Conservation (phyloP, 148 eudicot species). For the Camellia lanceoleosa region DNA sequence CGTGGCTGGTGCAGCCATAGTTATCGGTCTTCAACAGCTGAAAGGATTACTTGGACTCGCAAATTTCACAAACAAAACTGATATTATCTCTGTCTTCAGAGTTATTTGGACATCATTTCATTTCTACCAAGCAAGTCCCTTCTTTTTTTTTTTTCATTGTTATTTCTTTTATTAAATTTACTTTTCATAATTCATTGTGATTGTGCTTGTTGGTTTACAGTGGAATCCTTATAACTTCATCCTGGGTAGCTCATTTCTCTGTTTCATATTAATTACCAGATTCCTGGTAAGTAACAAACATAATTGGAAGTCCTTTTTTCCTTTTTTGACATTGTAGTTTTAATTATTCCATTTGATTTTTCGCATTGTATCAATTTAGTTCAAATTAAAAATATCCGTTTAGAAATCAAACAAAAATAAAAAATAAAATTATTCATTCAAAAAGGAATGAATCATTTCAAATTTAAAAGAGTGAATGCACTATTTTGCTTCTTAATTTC, state of each 20-base stretch:
- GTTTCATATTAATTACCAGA: slow-evolving; percentile 41
- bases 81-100: slow-evolving; percentile 45
- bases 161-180: not conserved
- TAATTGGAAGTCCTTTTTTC: not conserved
- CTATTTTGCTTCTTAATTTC: no score
- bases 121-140: slow-evolving; percentile 19
- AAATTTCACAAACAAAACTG: slow-evolving; percentile 46
- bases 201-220: slow-evolving; percentile 16
- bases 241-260: slow-evolving; percentile 46
- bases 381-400: no score
- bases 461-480: no score
- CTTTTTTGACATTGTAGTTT: no score
- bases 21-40: slow-evolving; percentile 60
- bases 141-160: not conserved
- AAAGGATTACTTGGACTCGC: slow-evolving; percentile 53
- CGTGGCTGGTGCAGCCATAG: slow-evolving; percentile 60
- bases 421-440: no score
- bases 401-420: no score
- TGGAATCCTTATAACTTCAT: slow-evolving; percentile 46
- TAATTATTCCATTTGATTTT: no score
- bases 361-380: no score
- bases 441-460: no score
- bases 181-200: not conserved
- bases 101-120: slow-evolving; percentile 36
- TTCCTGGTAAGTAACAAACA: slow-evolving; percentile 31